phyloP scores from a whole-genome alignment of 345 rosid species.

The Brassica cretica region DNA sequence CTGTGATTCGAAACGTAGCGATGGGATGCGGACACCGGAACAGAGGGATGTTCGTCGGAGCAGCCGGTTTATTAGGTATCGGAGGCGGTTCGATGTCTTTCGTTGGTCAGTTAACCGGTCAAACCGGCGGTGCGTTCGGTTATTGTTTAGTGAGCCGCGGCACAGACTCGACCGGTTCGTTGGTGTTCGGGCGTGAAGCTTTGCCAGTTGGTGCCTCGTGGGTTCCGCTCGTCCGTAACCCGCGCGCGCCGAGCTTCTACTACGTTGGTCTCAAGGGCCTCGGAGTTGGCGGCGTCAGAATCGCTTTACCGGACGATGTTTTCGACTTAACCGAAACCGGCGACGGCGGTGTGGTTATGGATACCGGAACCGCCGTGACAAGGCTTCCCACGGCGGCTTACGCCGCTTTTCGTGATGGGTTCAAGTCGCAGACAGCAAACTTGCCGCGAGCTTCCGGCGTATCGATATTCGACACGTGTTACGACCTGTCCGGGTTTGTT shows the following conservation, averaged over 20 bases:
- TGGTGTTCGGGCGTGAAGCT: constrained; percentile 77
- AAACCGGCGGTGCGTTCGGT: constrained; percentile 86
- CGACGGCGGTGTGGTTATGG: constrained; percentile 92
- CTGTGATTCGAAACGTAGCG: constrained; percentile 66
- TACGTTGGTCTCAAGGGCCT: constrained; percentile 79
- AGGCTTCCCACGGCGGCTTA: constrained; percentile 74
- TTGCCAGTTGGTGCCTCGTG: constrained; percentile 90
- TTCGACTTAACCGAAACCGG: constrained; percentile 62
- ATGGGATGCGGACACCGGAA: constrained; percentile 94
- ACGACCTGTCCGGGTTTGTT: constrained; percentile 62
- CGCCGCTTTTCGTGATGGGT: constrained; percentile 66
- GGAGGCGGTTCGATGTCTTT: constrained; percentile 93
- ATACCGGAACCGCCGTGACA: constrained; percentile 95
- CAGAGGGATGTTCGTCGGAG: constrained; percentile 91
- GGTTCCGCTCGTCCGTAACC: constrained; percentile 84
- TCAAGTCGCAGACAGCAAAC: constrained; percentile 62
- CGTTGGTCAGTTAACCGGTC: constrained; percentile 83
- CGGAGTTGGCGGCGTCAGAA: constrained; percentile 67
- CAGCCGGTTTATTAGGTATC: constrained; percentile 86
- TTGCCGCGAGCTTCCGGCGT: constrained; percentile 75
- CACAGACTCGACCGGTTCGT: constrained; percentile 61
- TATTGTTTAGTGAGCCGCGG: constrained; percentile 87
- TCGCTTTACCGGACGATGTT: constrained; percentile 58
- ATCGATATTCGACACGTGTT: constrained; percentile 94
- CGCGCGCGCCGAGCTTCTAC: constrained; percentile 73